Conservation (phyloP, 2,329 filamentous ascomycete genomes). For the Colletotrichum costaricense region DNA sequence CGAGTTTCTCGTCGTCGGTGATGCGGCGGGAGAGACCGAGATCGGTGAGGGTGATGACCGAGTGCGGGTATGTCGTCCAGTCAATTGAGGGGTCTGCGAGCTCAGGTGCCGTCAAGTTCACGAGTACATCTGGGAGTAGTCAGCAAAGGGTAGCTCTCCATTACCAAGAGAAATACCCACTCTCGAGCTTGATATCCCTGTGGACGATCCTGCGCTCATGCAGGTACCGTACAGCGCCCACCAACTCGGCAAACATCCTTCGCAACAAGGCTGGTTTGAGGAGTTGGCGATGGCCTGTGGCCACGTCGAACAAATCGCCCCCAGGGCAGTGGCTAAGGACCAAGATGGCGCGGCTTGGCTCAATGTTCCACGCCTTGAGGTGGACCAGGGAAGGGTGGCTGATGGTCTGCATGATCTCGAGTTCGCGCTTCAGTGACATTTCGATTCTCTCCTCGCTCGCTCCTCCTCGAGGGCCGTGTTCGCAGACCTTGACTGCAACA, state of each 20-base stretch:
- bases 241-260: conserved; percentile 89
- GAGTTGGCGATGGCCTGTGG: conserved; percentile 76
- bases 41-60: conserved; percentile 90
- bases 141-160: conserved; percentile 1
- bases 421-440: conserved; percentile 91
- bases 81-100: conserved; percentile 72
- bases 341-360: conserved; percentile 83
- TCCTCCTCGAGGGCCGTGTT: conserved; percentile 92
- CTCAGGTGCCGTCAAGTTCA: conserved; percentile 80
- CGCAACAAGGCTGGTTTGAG: conserved; percentile 78
- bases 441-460: conserved; percentile 94
- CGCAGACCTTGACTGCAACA: conserved; percentile 94
- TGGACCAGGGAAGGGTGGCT: conserved; percentile 91
- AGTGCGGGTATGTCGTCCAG: conserved; percentile 81
- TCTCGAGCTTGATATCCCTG: conserved; percentile 96
- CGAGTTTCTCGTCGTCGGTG: conserved; percentile 86
- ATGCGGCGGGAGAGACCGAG: conserved; percentile 90
- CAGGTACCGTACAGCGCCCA: conserved; percentile 86
- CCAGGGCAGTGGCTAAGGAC: conserved; percentile 93
- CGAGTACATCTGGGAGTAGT: conserved; percentile 78
- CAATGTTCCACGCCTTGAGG: conserved; percentile 90
- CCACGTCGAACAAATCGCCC: conserved; percentile 94
- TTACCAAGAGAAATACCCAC: conserved; percentile 62
- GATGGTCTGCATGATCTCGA: conserved; percentile 91
- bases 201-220: conserved; percentile 91